Evolutionary conservation across 306 rosid species (phyloP).

Genomic region (Begonia fuchsioides): DNA sequence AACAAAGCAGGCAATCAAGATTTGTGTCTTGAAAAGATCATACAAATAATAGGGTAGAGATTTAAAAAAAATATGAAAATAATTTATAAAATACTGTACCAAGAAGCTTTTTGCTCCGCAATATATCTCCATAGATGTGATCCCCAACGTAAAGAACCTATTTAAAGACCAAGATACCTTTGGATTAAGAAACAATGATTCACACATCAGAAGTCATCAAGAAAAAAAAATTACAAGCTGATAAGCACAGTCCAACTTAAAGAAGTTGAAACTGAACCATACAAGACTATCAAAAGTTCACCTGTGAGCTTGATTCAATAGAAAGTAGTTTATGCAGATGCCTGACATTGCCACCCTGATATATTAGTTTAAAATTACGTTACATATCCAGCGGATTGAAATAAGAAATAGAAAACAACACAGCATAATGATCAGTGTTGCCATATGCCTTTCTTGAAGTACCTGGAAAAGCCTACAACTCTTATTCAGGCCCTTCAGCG

Average conservation of each 20-base stretch:
- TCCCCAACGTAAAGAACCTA: slow-evolving; percentile 97
- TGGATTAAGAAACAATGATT: slow-evolving; percentile 4
- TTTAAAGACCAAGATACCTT: not conserved
- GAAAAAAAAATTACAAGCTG: slow-evolving; percentile 3
- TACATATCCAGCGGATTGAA: too few species aligned
- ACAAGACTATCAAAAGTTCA: slow-evolving; percentile 10
- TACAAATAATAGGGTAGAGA: too few species aligned
- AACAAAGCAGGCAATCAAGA: too few species aligned
- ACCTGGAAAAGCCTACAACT: slow-evolving; percentile 80
- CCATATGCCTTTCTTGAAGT: not conserved
- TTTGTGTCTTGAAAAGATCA: too few species aligned
- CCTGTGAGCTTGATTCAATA: slow-evolving; percentile 92
- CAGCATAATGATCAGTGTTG: too few species aligned
- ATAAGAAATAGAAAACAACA: too few species aligned
- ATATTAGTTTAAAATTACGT: slow-evolving; percentile 1
- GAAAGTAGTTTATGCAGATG: slow-evolving; percentile 88
- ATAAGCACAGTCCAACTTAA: not conserved
- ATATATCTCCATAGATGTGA: too few species aligned
- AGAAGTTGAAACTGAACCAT: not conserved
- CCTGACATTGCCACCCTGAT: slow-evolving; percentile 86
- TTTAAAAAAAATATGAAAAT: too few species aligned
- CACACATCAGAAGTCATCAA: not conserved
- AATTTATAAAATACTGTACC: slow-evolving; percentile 31
- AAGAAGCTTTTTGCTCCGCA: slow-evolving; percentile 96
- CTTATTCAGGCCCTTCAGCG: slow-evolving; percentile 22